Evolutionary conservation across 495 filamentous ascomycete species (phyloP).

Genomic region (Xylaria cubensis): DNA sequence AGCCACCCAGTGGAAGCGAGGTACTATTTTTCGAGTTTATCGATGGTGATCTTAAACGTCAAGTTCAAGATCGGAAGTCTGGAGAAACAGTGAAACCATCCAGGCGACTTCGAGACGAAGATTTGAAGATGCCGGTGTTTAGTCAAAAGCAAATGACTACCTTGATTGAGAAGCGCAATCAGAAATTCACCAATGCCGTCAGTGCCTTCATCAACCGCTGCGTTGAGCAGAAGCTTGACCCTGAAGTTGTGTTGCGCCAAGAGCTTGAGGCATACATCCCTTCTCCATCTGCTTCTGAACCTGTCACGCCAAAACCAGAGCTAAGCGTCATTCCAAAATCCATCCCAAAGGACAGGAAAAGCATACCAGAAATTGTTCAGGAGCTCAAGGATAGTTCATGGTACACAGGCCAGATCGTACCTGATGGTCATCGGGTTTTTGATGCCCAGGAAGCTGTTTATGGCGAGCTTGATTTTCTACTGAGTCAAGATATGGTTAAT

Average conservation of each 20-base stretch:
- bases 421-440: slow-evolving; percentile 91
- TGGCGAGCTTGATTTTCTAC: slow-evolving; percentile 82
- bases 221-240: slow-evolving; percentile 68
- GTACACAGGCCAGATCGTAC: slow-evolving; percentile 93
- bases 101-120: slow-evolving; percentile 72
- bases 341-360: slow-evolving; percentile 84
- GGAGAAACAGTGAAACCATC: slow-evolving; percentile 71
- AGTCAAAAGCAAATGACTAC: slow-evolving; percentile 90
- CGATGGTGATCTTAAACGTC: slow-evolving; percentile 87
- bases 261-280: slow-evolving; percentile 61
- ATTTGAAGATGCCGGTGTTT: slow-evolving; percentile 91
- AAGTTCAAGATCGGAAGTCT: slow-evolving; percentile 72
- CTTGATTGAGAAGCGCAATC: slow-evolving; percentile 90
- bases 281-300: slow-evolving; percentile 37
- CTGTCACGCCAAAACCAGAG: slow-evolving; percentile 37
- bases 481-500: slow-evolving; percentile 92
- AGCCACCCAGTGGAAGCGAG: slow-evolving; percentile 56
- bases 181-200: slow-evolving; percentile 81
- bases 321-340: slow-evolving; percentile 60
- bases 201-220: slow-evolving; percentile 79
- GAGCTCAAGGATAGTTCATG: slow-evolving; percentile 83
- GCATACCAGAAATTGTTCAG: slow-evolving; percentile 81
- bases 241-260: slow-evolving; percentile 66
- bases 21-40: slow-evolving; percentile 91
- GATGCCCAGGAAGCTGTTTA: slow-evolving; percentile 84